Percentiles rank a stretch among this genome's conserved stretches.
Evolutionary conservation across 2,329 filamentous ascomycete species (phyloP).

Genomic region (Apiospora hydei): DNA sequence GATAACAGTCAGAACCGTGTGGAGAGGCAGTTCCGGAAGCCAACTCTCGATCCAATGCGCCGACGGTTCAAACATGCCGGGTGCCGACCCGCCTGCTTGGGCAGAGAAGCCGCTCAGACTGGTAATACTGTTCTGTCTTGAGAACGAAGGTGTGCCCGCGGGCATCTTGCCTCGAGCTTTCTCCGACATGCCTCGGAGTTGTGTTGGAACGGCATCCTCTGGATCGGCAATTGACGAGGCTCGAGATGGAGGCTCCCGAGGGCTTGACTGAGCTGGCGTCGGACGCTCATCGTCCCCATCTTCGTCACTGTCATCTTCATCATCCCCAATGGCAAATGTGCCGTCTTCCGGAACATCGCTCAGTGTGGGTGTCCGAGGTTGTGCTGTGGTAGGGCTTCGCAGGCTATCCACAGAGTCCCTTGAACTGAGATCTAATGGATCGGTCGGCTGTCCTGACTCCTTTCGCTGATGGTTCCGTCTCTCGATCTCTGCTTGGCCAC

Average conservation of each 20-base stretch:
- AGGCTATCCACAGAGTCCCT: slow-evolving; percentile 72
- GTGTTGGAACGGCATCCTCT: slow-evolving; percentile 82
- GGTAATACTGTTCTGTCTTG: slow-evolving; percentile 86
- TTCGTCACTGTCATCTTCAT: slow-evolving; percentile 66
- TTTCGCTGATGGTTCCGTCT: slow-evolving; percentile 76
- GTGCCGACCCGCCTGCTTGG: slow-evolving; percentile 63
- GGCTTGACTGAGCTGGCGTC: slow-evolving; percentile 68
- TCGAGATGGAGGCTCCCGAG: slow-evolving; percentile 67
- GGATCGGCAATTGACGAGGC: slow-evolving; percentile 72
- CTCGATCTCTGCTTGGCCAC: slow-evolving; percentile 90
- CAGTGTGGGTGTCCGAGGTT: slow-evolving; percentile 62
- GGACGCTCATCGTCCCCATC: slow-evolving; percentile 55
- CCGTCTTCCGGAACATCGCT: slow-evolving; percentile 77
- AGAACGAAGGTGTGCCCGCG: slow-evolving; percentile 81
- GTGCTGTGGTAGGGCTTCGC: slow-evolving; percentile 65
- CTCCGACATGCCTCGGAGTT: slow-evolving; percentile 92
- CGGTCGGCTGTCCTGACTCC: slow-evolving; percentile 60
- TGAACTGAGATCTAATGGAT: slow-evolving; percentile 57
- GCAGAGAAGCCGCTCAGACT: slow-evolving; percentile 68
- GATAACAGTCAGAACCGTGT: slow-evolving; percentile 83
- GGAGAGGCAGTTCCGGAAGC: slow-evolving; percentile 89
- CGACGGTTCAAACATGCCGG: slow-evolving; percentile 77
- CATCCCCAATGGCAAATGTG: slow-evolving; percentile 88
- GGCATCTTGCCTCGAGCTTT: slow-evolving; percentile 97
- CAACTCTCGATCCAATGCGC: slow-evolving; percentile 89